phyloP scores from a whole-genome alignment of 306 rosid species.

The Cucumis melo region DNA sequence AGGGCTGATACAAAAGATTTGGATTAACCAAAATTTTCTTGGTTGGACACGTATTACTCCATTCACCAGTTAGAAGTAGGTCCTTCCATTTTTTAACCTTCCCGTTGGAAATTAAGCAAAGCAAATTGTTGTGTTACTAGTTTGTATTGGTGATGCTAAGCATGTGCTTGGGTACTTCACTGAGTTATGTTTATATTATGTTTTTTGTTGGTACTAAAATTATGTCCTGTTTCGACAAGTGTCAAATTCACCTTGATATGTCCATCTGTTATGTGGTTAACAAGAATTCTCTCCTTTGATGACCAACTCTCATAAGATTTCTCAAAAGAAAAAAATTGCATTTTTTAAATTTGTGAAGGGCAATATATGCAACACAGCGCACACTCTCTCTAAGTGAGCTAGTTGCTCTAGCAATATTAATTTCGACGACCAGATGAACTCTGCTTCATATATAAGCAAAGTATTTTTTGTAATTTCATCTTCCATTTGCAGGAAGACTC shows the following conservation, averaged over 20 bases:
- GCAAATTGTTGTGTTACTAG: background rate
- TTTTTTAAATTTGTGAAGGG: background rate
- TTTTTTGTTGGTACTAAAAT: background rate
- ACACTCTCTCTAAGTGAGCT: background rate
- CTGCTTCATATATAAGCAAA: background rate
- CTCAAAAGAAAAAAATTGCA: background rate
- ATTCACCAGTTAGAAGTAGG: background rate
- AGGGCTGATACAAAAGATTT: background rate
- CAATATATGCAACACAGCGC: background rate
- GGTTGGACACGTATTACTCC: background rate
- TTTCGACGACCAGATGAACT: background rate
- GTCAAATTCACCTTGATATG: background rate
- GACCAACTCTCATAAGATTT: background rate
- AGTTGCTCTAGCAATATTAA: background rate
- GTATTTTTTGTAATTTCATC: background rate
- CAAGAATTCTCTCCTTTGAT: background rate
- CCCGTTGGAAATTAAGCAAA: background rate
- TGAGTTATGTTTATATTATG: background rate
- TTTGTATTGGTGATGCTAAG: background rate
- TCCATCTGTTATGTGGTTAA: background rate
- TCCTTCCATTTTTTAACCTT: background rate
- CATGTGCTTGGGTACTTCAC: background rate
- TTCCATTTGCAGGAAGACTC: constrained; percentile 58
- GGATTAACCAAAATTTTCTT: background rate
- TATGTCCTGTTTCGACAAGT: background rate